These are phyloP conservation scores for Orbilia brochopaga DNA, from an alignment of 2,329 filamentous ascomycete genomes.

Conservation along the genomic window DNA sequence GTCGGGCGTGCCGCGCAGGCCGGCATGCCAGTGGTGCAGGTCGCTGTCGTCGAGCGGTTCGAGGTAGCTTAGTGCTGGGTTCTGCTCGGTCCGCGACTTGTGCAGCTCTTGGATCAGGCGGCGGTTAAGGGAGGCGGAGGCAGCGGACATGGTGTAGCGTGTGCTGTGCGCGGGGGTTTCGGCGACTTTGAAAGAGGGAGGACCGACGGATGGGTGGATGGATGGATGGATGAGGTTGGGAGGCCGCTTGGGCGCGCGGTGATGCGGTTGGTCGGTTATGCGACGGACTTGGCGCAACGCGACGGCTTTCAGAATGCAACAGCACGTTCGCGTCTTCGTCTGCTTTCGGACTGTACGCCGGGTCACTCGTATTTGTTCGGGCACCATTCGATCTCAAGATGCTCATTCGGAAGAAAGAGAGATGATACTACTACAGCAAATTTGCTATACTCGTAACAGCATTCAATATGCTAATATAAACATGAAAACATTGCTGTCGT, in stretches of 20 bases:
- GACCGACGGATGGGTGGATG: neutral
- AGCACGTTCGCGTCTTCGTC: neutral
- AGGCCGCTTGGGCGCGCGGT: neutral
- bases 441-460: too few species aligned
- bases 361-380: too few species aligned
- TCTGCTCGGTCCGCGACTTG: conserved; percentile 51
- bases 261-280: neutral
- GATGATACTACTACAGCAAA: too few species aligned
- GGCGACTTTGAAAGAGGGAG: neutral
- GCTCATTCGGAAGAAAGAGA: too few species aligned
- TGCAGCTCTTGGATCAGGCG: conserved; percentile 54
- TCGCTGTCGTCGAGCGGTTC: conserved; percentile 53
- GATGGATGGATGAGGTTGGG: conserved; percentile 11
- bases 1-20: conserved; percentile 52
- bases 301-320: neutral
- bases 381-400: too few species aligned
- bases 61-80: conserved; percentile 53
- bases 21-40: conserved; percentile 54
- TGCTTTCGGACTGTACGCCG: too few species aligned
- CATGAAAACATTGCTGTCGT: too few species aligned
- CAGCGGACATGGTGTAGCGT: conserved; percentile 34
- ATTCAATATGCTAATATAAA: too few species aligned
- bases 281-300: neutral
- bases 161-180: conserved; percentile 2
- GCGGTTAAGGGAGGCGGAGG: conserved; percentile 35